Evolutionary conservation across 371 early-diverging fungal species (phyloP).

Genomic region (Vittaforma corneae): DNA sequence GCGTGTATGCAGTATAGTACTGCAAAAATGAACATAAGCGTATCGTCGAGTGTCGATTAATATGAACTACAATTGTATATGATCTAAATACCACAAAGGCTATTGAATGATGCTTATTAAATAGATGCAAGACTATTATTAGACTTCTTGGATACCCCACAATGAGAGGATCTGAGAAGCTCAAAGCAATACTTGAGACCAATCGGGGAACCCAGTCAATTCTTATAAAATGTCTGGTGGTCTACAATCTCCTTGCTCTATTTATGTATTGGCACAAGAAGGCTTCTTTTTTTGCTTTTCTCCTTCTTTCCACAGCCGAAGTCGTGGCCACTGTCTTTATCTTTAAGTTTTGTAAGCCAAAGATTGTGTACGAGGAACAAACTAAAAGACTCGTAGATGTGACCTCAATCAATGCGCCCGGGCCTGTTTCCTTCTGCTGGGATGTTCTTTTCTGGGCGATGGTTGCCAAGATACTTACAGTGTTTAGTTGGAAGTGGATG

Average conservation of each 20-base stretch:
- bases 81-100: no score
- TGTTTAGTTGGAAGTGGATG: neutral
- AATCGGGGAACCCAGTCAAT: neutral
- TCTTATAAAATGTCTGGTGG: neutral
- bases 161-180: constrained; percentile 9
- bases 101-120: no score
- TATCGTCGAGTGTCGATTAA: no score
- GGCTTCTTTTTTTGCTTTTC: neutral
- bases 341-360: neutral
- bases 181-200: neutral
- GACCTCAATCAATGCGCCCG: neutral
- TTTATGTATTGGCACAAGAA: neutral
- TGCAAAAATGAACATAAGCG: no score
- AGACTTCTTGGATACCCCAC: no score
- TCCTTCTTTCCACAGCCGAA: constrained; percentile 7
- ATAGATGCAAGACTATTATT: no score
- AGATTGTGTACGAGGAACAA: neutral
- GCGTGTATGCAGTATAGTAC: no score
- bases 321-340: neutral
- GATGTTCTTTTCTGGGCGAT: constrained; percentile 9
- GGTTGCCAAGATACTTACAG: neutral
- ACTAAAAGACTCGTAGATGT: constrained; percentile 1
- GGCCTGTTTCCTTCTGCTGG: neutral
- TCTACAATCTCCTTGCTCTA: neutral
- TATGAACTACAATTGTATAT: no score